A percentile compares a stretch with the other conserved stretches of the same genome.
Conservation (phyloP, 2,329 filamentous ascomycete genomes). For the Beauveria sp. region DNA sequence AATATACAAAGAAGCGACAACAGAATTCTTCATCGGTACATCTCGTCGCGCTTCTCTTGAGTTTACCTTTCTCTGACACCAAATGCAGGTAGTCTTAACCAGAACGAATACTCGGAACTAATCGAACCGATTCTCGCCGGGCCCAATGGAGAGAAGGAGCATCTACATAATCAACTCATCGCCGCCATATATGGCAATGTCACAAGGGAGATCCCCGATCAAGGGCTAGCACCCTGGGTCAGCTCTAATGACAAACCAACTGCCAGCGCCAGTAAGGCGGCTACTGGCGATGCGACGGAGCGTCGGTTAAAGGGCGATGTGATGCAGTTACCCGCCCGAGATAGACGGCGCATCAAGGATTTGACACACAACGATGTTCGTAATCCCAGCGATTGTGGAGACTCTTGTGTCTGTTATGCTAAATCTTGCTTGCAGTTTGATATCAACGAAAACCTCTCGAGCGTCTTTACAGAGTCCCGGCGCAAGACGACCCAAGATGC, state of each 20-base stretch:
- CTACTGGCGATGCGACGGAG: constrained; percentile 58
- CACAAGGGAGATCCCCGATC: constrained; percentile 60
- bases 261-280: constrained; percentile 50
- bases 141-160: constrained; percentile 50
- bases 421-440: constrained; percentile 35
- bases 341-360: constrained; percentile 60
- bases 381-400: constrained; percentile 10
- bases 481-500: constrained; percentile 47
- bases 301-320: constrained; percentile 60
- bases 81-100: constrained; percentile 51
- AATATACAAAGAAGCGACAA: constrained; percentile 54
- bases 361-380: constrained; percentile 53
- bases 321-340: constrained; percentile 61
- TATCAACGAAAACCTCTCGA: constrained; percentile 45
- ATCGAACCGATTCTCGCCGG: constrained; percentile 54
- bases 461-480: constrained; percentile 44
- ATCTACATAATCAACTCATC: constrained; percentile 61
- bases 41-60: neutral
- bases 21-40: constrained; percentile 56
- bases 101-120: constrained; percentile 49
- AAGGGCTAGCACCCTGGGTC: constrained; percentile 62
- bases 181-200: constrained; percentile 62
- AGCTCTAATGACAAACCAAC: constrained; percentile 63
- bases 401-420: neutral
- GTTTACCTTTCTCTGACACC: constrained; percentile 5